Percentiles rank a stretch among this genome's conserved stretches.
Evolutionary conservation across 768 basidiomycete genomes (phyloP).

Genomic region (Boletus sensibilis): DNA sequence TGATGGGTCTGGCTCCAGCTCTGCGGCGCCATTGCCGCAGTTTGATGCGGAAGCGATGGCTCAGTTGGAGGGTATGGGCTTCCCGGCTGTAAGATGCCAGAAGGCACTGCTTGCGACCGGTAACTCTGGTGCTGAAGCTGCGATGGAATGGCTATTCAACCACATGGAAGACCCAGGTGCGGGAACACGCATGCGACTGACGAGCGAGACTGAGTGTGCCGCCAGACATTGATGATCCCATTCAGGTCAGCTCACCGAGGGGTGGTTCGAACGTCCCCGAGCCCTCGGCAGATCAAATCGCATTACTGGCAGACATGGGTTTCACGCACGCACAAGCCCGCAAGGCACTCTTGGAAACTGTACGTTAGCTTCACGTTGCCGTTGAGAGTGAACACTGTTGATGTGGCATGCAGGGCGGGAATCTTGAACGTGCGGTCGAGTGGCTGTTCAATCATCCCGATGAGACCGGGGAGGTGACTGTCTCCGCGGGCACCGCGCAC

Average conservation of each 20-base stretch:
- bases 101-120: constrained; percentile 91
- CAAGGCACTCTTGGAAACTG: constrained; percentile 87
- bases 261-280: constrained; percentile 40
- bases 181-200: constrained; percentile 4
- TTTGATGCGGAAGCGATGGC: constrained; percentile 75
- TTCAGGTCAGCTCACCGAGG: constrained; percentile 33
- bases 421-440: constrained; percentile 85
- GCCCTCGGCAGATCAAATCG: constrained; percentile 67
- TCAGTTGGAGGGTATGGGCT: constrained; percentile 88
- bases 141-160: constrained; percentile 94
- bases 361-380: constrained; percentile 36
- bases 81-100: constrained; percentile 81
- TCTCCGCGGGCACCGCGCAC: constrained; percentile 23
- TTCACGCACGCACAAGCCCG: constrained; percentile 79
- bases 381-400: neutral
- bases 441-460: constrained; percentile 96
- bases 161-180: constrained; percentile 94
- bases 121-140: constrained; percentile 66
- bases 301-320: constrained; percentile 86
- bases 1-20: constrained; percentile 42
- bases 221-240: constrained; percentile 84
- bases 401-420: constrained; percentile 50
- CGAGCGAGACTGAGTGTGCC: neutral
- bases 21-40: constrained; percentile 47
- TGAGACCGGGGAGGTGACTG: constrained; percentile 65